Evolutionary conservation across 2,329 filamentous ascomycete genomes (phyloP).

Genomic region (Aspergillus sp.): DNA sequence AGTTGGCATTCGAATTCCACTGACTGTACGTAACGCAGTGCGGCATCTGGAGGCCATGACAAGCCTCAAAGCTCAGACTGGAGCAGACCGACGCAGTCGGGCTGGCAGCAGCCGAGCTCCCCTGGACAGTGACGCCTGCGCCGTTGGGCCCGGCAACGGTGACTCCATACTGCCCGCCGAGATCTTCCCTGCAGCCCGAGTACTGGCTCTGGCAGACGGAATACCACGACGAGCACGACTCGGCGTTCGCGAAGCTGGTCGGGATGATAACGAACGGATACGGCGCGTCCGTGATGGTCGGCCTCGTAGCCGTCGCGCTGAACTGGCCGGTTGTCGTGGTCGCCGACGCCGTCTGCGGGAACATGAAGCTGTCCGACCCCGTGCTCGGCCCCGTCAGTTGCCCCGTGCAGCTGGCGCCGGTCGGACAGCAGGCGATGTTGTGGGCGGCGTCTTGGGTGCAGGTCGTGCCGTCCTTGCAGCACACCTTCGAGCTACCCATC

Average conservation of each 20-base stretch:
- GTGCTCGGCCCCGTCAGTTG: slow-evolving; percentile 32
- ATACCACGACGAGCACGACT: slow-evolving; percentile 46
- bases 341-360: slow-evolving; percentile 22
- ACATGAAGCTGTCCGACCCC: slow-evolving; percentile 22
- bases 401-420: slow-evolving; percentile 49
- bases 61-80: slow-evolving; percentile 38
- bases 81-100: slow-evolving; percentile 37
- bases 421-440: slow-evolving; percentile 54
- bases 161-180: slow-evolving; percentile 44
- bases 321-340: slow-evolving; percentile 18
- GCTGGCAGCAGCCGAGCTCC: slow-evolving; percentile 34
- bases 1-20: slow-evolving; percentile 19
- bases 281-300: slow-evolving; percentile 37
- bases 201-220: slow-evolving; percentile 43
- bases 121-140: slow-evolving; percentile 41
- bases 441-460: slow-evolving; percentile 49
- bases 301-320: slow-evolving; percentile 20
- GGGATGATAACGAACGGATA: slow-evolving; percentile 47
- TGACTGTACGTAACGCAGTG: slow-evolving; percentile 32
- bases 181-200: slow-evolving; percentile 32
- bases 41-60: slow-evolving; percentile 39
- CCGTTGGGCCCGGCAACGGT: slow-evolving; percentile 40
- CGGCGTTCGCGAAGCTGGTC: slow-evolving; percentile 44
- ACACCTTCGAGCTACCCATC: slow-evolving; percentile 45
- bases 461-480: slow-evolving; percentile 44